Evolutionary conservation across 1,284 basidiomycete species (phyloP).

Genomic region (Meira miltonrushii): DNA sequence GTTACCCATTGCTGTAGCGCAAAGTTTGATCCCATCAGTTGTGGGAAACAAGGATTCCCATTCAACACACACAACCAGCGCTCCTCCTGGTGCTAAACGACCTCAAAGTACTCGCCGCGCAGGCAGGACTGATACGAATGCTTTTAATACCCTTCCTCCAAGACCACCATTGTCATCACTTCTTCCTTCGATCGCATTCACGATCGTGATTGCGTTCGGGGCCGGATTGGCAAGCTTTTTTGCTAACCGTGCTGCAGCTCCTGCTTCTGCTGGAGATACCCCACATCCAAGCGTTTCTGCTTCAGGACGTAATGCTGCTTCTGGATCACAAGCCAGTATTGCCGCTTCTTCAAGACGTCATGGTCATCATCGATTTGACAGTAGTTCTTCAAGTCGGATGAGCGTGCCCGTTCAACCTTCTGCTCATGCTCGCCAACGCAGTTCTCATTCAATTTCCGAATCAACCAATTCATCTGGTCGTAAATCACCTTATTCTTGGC

Average conservation of each 20-base stretch:
- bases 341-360: neutral
- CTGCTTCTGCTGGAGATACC: constrained; percentile 4
- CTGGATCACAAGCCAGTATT: neutral
- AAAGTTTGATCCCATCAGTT: neutral
- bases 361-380: too few relatives aligned
- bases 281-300: neutral
- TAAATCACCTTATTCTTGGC: too few relatives aligned
- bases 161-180: constrained; percentile 37
- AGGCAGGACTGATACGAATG: neutral
- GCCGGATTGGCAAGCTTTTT: constrained; percentile 31
- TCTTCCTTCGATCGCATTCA: constrained; percentile 38
- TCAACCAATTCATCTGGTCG: too few relatives aligned
- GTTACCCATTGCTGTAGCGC: neutral
- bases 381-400: too few relatives aligned
- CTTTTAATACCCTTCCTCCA: constrained; percentile 26
- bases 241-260: constrained; percentile 16
- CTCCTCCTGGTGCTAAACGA: neutral
- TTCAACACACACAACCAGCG: neutral
- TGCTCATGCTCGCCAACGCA: too few relatives aligned
- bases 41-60: neutral
- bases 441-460: too few relatives aligned
- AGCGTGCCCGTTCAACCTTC: too few relatives aligned
- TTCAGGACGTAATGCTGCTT: neutral
- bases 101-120: neutral
- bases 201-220: constrained; percentile 33